Base-by-base conservation (phyloP, 768 basidiomycete genomes). In the Lactarius quietus region DNA sequence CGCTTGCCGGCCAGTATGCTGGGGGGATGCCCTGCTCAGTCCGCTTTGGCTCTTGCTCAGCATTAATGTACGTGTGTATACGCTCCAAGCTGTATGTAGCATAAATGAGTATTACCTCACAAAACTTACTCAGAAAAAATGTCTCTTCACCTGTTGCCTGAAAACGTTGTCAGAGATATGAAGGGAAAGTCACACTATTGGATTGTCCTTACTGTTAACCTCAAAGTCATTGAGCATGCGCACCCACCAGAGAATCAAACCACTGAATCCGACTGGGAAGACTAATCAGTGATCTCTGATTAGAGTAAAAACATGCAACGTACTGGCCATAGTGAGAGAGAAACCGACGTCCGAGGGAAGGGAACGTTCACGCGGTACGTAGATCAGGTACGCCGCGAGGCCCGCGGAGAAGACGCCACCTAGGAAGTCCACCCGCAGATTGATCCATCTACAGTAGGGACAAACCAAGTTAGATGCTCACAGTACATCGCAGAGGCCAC, bases 1-100 rank as follows among this genome's bases (percentile, higher is more conserved):
- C 86, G 31, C 81, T 82, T 1, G 85, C 77, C 6, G 86, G 86
- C 86, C 86, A 88, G 63, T 85, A 82, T 0, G 86, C 85, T 6
- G 86, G 85, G 6, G 86, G 86, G 26, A 78, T 72, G 3, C 81
- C 80, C 9, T 74, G 66, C 31, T 73, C 67, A 0, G 76, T 76
- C 1, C 79, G 68, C 59, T 76, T 75, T 0, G 79, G 78, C 71
- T 87, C 86, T 63, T 83, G 83, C 58, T 85, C 84, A 51, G 84
- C 83, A 14, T 77, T 72, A 36, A 86, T 72, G 69, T 86, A 86
- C 52, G 81, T 81, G 52, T 81, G 76, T 43, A 87, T 78, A 51
- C 85, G 79, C 70, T 85, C 80, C 55, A 82, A 63, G 63, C 82
- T 81, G 59, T 48, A 14, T 26, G 12, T 55, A 59, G 39, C 20